Percentiles rank a stretch among this genome's conserved stretches.
Conservation (phyloP, 2,329 filamentous ascomycete genomes). For the Exophiala sp. region DNA sequence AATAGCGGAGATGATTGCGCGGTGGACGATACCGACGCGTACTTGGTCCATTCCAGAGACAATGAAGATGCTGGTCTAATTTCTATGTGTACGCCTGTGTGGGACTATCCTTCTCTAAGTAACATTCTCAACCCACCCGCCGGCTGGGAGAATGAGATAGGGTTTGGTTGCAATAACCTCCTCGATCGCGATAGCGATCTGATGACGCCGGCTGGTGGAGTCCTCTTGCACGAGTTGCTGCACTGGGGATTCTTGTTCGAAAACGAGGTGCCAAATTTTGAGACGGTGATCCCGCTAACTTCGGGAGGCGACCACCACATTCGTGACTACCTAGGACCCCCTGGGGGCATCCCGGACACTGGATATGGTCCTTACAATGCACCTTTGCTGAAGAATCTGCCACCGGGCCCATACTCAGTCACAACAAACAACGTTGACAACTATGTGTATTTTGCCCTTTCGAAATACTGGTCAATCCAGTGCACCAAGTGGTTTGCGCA, state of each 20-base stretch:
- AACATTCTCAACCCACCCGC: not conserved
- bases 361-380: constrained; percentile 4
- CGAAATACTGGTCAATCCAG: constrained; percentile 4
- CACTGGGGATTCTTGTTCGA: not conserved
- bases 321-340: not conserved
- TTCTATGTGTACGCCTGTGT: not conserved
- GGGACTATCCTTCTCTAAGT: not conserved
- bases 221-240: constrained; percentile 6
- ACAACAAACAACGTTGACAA: constrained; percentile 4
- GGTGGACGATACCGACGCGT: not conserved
- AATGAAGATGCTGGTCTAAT: not conserved
- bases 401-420: not conserved
- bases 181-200: constrained; percentile 1
- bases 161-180: constrained; percentile 3
- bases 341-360: not conserved
- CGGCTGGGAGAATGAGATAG: not conserved
- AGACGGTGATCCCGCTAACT: not conserved
- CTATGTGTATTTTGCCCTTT: constrained; percentile 6
- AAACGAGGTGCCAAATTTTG: not conserved
- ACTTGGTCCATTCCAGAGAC: not conserved
- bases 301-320: not conserved
- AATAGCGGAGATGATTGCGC: not conserved
- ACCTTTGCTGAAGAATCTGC: not conserved
- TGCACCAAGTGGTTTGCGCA: not conserved
- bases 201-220: constrained; percentile 1